Evolutionary conservation across 768 basidiomycete genomes (phyloP).

Genomic region (Lyophyllum decastes): DNA sequence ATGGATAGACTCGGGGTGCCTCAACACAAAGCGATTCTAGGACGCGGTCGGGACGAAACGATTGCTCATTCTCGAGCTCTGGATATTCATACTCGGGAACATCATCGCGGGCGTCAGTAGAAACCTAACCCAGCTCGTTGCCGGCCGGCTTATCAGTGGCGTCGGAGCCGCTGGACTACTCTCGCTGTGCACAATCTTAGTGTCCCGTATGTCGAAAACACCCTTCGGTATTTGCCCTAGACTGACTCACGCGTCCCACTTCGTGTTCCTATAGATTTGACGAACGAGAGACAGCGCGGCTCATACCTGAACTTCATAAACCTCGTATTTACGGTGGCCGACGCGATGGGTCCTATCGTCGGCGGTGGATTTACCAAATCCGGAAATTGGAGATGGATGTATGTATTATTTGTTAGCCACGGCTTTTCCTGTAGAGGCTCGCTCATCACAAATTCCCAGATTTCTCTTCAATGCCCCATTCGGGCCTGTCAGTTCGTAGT

Average conservation of each 20-base stretch:
- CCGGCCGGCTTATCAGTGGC: constrained; percentile 25
- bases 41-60: constrained; percentile 24
- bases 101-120: constrained; percentile 26
- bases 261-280: constrained; percentile 18
- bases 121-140: constrained; percentile 22
- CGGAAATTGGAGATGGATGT: constrained; percentile 32
- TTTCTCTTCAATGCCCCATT: constrained; percentile 26
- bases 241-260: neutral
- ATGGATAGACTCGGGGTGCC: neutral
- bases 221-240: too few species aligned
- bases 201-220: constrained; percentile 21
- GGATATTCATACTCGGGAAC: constrained; percentile 26
- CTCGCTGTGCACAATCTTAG: constrained; percentile 19
- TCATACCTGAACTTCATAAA: constrained; percentile 28
- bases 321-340: constrained; percentile 24
- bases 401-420: too few species aligned
- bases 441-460: constrained; percentile 3
- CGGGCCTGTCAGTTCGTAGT: constrained; percentile 24
- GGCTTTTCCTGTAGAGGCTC: too few species aligned
- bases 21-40: constrained; percentile 6
- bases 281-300: constrained; percentile 26
- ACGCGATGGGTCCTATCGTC: constrained; percentile 25
- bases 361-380: constrained; percentile 24
- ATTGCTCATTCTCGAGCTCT: constrained; percentile 24
- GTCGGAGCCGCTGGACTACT: constrained; percentile 27